Percentiles rank a stretch among this genome's conserved stretches.
Evolutionary conservation across 345 rosid species (phyloP).

Genomic region (Eucalyptus polyanthemos): DNA sequence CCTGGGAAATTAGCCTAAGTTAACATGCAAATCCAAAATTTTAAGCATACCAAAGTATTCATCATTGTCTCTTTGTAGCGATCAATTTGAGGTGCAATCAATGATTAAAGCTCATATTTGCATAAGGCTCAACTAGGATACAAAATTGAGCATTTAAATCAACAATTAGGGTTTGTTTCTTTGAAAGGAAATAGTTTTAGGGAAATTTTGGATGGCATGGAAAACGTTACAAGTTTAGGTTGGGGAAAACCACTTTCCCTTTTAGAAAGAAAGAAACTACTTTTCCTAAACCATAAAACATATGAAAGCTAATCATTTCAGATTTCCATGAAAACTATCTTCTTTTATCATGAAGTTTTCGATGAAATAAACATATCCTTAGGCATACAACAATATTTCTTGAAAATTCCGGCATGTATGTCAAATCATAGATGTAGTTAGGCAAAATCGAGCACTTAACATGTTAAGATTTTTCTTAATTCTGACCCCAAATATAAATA

Average conservation of each 20-base stretch:
- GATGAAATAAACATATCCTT: not conserved
- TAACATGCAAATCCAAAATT: not conserved
- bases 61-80: not conserved
- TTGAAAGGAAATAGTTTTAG: not conserved
- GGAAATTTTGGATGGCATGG: not conserved
- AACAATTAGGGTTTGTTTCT: not conserved
- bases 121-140: not conserved
- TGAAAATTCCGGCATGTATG: not conserved
- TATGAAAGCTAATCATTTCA: not conserved
- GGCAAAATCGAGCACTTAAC: not conserved
- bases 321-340: not conserved
- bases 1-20: not conserved
- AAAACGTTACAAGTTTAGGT: not conserved
- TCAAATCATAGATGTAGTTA: not conserved
- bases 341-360: too few species aligned
- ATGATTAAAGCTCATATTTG: not conserved
- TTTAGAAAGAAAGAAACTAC: not conserved
- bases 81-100: not conserved
- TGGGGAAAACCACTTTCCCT: not conserved
- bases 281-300: not conserved
- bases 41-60: not conserved
- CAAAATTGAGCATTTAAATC: not conserved
- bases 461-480: not conserved
- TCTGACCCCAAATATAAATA: not conserved
- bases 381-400: not conserved